Evolutionary conservation across 1,139 yeast genomes (phyloP).

Genomic region (Scheffersomyces parashehatae): DNA sequence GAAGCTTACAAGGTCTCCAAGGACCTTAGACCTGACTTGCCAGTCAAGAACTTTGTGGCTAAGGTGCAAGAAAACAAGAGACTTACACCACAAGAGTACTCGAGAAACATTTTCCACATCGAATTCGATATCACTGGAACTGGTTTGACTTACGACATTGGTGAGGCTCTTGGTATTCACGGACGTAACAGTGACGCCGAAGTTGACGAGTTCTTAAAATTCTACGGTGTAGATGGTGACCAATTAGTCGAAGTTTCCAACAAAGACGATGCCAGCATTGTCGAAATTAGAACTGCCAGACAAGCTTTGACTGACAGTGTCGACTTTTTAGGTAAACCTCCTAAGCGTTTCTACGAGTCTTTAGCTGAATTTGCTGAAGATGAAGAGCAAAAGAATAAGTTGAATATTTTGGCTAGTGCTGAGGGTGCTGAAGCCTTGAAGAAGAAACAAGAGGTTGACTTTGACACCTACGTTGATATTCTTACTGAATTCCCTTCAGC

Average conservation of each 20-base stretch:
- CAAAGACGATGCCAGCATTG: conserved; percentile 56
- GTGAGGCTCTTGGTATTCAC: conserved; percentile 96
- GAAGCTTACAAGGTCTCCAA: conserved; percentile 67
- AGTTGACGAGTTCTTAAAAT: conserved; percentile 68
- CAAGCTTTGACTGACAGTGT: conserved; percentile 79
- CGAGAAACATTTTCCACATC: conserved; percentile 94
- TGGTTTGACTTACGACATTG: conserved; percentile 87
- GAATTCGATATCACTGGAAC: conserved; percentile 92
- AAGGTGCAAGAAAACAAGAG: conserved; percentile 91
- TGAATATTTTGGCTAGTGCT: conserved; percentile 66
- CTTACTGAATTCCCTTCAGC: conserved; percentile 81
- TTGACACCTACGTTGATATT: conserved; percentile 78
- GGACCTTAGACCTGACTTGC: conserved; percentile 84
- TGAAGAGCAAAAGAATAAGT: conserved; percentile 60
- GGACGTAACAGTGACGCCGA: conserved; percentile 73
- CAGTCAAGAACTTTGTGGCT: conserved; percentile 81
- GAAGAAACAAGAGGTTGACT: conserved; percentile 82
- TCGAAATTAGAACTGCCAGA: conserved; percentile 78
- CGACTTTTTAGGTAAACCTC: conserved; percentile 93
- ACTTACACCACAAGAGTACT: conserved; percentile 88
- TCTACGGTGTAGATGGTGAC: conserved; percentile 72
- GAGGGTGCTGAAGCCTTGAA: conserved; percentile 89
- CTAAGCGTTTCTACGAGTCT: conserved; percentile 88
- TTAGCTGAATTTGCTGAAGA: conserved; percentile 75
- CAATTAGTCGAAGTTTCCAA: conserved; percentile 71